Percentiles rank a stretch among this genome's conserved stretches.
These are phyloP conservation scores for Conoideocrella luteorostrata DNA, from an alignment of 2,329 filamentous ascomycete genomes.

Conservation along the genomic window DNA sequence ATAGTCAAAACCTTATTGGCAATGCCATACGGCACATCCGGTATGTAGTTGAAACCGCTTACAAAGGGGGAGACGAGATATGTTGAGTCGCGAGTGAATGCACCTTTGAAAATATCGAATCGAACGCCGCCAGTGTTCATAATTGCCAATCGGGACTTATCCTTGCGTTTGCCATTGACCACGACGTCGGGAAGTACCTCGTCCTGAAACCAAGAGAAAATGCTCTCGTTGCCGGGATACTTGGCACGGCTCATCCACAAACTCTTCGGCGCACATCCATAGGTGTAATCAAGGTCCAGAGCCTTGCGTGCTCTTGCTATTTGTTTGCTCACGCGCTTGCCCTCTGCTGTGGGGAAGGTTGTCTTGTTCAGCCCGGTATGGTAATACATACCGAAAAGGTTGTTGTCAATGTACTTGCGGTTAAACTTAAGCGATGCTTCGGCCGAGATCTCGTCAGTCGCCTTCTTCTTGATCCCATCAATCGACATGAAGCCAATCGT, in stretches of 20 bases:
- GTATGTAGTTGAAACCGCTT: constrained; percentile 69
- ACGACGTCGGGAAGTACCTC: constrained; percentile 66
- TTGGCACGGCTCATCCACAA: constrained; percentile 76
- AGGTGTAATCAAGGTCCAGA: constrained; percentile 64
- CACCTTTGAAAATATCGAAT: constrained; percentile 91
- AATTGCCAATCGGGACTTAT: constrained; percentile 63
- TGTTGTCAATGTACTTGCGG: constrained; percentile 89
- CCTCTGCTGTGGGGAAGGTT: constrained; percentile 70
- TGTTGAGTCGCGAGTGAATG: constrained; percentile 81
- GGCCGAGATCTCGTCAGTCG: constrained; percentile 20
- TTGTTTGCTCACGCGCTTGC: constrained; percentile 61
- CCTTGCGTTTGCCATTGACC: constrained; percentile 47
- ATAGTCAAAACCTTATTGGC: constrained; percentile 62
- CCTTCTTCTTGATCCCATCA: constrained; percentile 46
- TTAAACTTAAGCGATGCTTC: constrained; percentile 52
- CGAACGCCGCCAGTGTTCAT: constrained; percentile 87
- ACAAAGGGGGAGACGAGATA: constrained; percentile 85
- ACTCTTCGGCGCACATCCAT: constrained; percentile 76
- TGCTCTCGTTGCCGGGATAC: constrained; percentile 66
- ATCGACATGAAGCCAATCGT: constrained; percentile 93
- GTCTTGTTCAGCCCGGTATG: constrained; percentile 68
- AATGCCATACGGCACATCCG: constrained; percentile 71
- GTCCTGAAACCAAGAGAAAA: constrained; percentile 75
- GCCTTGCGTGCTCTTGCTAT: constrained; percentile 65
- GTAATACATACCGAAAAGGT: constrained; percentile 74